These are phyloP conservation scores for Pulveroboletus sp. DNA, from an alignment of 768 basidiomycete species.

Conservation along the genomic window DNA sequence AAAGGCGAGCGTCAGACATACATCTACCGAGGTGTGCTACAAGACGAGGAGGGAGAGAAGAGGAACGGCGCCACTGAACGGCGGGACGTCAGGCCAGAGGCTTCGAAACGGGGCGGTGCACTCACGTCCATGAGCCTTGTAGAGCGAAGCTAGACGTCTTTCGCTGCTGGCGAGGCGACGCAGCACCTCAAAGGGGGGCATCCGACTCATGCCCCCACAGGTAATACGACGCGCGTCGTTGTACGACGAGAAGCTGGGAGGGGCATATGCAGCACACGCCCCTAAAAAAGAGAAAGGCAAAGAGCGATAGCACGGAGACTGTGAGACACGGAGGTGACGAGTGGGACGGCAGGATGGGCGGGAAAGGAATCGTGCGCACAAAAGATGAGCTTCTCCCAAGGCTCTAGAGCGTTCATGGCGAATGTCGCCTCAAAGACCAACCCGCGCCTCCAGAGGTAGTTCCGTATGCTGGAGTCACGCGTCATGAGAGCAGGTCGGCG, in stretches of 20 bases:
- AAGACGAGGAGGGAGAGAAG: neutral
- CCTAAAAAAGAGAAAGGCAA: slow-evolving; percentile 43
- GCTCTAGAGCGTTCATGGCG: slow-evolving; percentile 55
- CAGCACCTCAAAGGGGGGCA: slow-evolving; percentile 22
- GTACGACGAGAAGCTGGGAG: slow-evolving; percentile 48
- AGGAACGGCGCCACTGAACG: neutral
- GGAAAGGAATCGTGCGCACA: slow-evolving; percentile 36
- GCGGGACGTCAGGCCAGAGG: slow-evolving; percentile 3
- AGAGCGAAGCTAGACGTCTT: slow-evolving; percentile 18
- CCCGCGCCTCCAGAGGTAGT: slow-evolving; percentile 47
- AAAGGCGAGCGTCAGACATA: neutral
- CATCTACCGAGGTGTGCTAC: slow-evolving; percentile 3
- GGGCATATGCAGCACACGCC: slow-evolving; percentile 57
- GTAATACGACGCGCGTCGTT: slow-evolving; percentile 56
- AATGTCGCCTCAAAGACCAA: slow-evolving; percentile 57
- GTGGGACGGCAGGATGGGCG: neutral
- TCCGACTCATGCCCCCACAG: slow-evolving; percentile 48
- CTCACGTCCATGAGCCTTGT: slow-evolving; percentile 11
- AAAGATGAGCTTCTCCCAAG: slow-evolving; percentile 63
- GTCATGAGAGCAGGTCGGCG: slow-evolving; percentile 1
- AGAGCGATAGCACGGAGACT: slow-evolving; percentile 40
- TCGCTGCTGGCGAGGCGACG: slow-evolving; percentile 22
- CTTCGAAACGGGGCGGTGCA: neutral
- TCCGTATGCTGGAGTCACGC: slow-evolving; percentile 20
- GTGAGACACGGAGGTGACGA: neutral